Evolutionary conservation across 176 grass and related monocot genomes (phyloP).

Genomic region (Otatea glauca): DNA sequence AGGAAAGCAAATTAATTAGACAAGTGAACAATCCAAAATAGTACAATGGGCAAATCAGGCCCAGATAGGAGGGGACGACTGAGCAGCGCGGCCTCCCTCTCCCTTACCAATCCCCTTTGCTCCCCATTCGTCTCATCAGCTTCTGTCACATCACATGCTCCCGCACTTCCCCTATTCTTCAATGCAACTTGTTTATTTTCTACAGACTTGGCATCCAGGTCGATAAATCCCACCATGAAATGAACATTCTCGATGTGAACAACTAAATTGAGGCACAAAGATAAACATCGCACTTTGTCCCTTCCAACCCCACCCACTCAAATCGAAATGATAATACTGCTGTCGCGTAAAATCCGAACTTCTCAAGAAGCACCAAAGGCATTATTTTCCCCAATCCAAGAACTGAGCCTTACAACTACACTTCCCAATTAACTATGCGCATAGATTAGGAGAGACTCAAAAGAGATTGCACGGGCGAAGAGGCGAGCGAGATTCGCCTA

Average conservation of each 20-base stretch:
- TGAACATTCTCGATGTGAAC: background rate
- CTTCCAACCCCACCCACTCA: background rate
- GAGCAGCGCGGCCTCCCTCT: background rate
- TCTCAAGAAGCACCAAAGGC: constrained; percentile 1
- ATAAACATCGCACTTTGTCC: background rate
- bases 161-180: background rate
- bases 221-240: background rate
- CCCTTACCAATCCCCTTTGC: background rate
- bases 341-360: background rate
- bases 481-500: constrained; percentile 36
- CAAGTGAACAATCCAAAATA: background rate
- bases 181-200: constrained; percentile 13
- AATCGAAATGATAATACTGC: background rate
- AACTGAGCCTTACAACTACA: background rate
- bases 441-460: constrained; percentile 20
- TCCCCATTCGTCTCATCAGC: background rate
- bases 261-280: background rate
- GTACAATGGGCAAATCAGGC: background rate
- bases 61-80: background rate
- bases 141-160: background rate
- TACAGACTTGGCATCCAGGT: background rate
- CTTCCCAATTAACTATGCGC: background rate
- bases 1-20: background rate
- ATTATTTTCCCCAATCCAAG: background rate
- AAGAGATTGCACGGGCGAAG: background rate